Evolutionary conservation across 148 eudicot species (phyloP), one percentile per base, ranked within the genome.

Genomic region (Beta vulgaris): DNA sequence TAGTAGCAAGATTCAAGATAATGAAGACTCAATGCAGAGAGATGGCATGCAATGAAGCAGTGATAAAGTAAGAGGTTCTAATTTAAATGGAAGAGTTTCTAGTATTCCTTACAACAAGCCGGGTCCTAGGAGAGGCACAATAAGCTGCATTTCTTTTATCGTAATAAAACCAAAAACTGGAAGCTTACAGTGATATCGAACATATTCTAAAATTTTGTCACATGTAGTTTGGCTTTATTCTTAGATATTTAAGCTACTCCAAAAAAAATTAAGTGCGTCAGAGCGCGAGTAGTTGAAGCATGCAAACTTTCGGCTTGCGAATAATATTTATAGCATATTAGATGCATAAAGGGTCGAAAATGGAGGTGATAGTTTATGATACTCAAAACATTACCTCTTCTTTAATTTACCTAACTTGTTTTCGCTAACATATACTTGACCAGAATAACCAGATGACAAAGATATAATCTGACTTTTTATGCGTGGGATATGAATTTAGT

Each of bases 301-400:
- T 39, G 64, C 78, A 65, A 49, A 39, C 78, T 75, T 75, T 75
- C 78, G 71, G 71, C 78, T 51, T 25, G 36, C 37, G 26, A 48
- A 48, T n/a, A n/a, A n/a, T n/a, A 18, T 15, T 62, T 26, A 71
- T 37, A 55, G 23, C 39, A 37, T 37, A 57, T 14, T 69, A 31
- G 1, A 7, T 34, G 2, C 12, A 18, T 46, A 18, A 36, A 54
- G 39, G 74, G 74, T 34, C 74, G 25, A 71, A 32, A 53, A 31
- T 10, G n/a, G 37, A 21, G 73, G 32, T 51, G 18, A 51, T 51
- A 32, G 10, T 1, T 51, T 18, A n/a, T 64, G 3, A 64, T 36
- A 3, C 44, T 64, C 68, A 64, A 64, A 64, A 64, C 37, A 39
- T 39, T 3, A 28, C 64, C 26, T 59, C 21, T 59, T 29, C 14